Evolutionary conservation across 495 filamentous ascomycete genomes (phyloP), one percentile per base, ranked within the genome.

Genomic region (Penicillium crystallinum): DNA sequence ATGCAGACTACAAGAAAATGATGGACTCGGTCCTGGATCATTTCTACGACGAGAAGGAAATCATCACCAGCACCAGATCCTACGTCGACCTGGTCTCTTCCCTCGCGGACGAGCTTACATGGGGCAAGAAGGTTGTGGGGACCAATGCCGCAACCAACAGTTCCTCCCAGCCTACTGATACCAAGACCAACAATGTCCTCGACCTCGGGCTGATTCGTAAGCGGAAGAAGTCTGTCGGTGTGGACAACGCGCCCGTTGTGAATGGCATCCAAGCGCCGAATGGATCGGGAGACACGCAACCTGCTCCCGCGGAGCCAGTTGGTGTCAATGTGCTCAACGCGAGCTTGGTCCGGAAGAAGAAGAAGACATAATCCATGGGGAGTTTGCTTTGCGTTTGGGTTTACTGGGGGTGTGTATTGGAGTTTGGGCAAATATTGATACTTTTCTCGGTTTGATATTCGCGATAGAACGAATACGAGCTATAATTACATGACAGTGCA

Each of bases 21-120:
- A 81, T 83, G 49, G 86, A 95, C 56, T 70, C 89, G 30, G 74
- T 98, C 1, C 78, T 96, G n/a, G 81, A 86, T 21, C 80, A 97
- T 64, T 97, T 97, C 68, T 83, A 82, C 10, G 85, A 82, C 31
- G 57, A 84, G 21, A 77, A 83, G 3, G 78, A 87, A n/a, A 86
- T 90, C 5, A 69, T 70, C 12, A 70, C 74, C 19, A 90, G 88
- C 61, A 91, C 89, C 9, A 72, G 67, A 47, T 79, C 83, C 35
- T 97, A 91, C 87, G 77, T 88, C 18, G 79, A 81, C 25, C 77
- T 85, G 43, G 77, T 83, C 5, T 73, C 73, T 9, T 70, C 71
- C 12, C 68, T 80, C 6, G 77, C 76, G 0, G 81, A 79, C 15
- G 55, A 77, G 48, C 69, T 77, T 37, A 72, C 70, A 45, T 85